These are phyloP conservation scores for Leonotis leonurus DNA, from an alignment of 257 asterid species.

Conservation along the genomic window DNA sequence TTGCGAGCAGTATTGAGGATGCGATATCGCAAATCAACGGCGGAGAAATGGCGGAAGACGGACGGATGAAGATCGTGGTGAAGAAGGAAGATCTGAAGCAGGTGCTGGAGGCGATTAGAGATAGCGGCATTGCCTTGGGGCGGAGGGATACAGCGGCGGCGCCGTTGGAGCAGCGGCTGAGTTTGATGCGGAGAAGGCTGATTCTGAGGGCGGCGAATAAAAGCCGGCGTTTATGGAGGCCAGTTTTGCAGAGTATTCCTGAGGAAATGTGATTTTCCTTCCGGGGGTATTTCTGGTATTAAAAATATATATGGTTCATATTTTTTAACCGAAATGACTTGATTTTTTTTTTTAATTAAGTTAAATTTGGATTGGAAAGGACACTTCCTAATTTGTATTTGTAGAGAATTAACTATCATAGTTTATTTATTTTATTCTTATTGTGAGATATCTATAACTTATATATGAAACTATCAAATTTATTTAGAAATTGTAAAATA, in stretches of 20 bases:
- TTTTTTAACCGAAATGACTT: not conserved
- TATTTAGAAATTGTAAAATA: too few species aligned
- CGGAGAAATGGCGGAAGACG: constrained; percentile 26
- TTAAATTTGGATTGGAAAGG: too few species aligned
- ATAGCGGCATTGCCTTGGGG: constrained; percentile 13
- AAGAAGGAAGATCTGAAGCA: constrained; percentile 48
- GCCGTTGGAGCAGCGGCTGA: constrained; percentile 49
- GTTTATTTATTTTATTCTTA: too few species aligned
- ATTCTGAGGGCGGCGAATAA: constrained; percentile 25
- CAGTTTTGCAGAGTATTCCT: constrained; percentile 52
- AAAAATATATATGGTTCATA: too few species aligned
- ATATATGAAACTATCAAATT: too few species aligned
- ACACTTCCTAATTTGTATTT: not conserved
- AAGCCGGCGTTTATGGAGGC: constrained; percentile 34
- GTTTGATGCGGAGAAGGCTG: constrained; percentile 38
- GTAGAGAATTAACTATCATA: too few species aligned
- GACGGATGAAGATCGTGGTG: constrained; percentile 46
- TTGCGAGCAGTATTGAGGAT: constrained; percentile 27
- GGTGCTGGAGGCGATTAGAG: constrained; percentile 40
- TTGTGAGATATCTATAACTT: too few species aligned
- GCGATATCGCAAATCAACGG: constrained; percentile 30
- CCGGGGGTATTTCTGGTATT: too few species aligned
- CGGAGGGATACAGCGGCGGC: constrained; percentile 5
- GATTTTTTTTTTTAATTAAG: not conserved
- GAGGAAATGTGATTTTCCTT: constrained; percentile 29